Conservation (phyloP, 805 yeast species). For the Candida ovalis region DNA sequence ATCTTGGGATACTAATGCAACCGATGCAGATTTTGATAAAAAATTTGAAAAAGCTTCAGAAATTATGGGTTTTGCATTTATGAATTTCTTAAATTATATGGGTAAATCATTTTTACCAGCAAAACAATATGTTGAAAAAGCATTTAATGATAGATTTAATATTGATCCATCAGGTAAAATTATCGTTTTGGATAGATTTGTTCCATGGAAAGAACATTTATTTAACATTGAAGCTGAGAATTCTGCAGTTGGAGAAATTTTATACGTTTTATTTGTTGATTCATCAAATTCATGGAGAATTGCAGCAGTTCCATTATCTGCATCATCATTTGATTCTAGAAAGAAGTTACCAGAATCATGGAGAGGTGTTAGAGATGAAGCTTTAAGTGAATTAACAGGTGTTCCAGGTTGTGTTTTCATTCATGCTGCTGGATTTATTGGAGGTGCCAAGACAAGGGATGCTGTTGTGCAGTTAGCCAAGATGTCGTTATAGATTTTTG, state of each 20-base stretch:
- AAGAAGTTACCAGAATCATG: conserved; percentile 84
- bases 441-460: conserved; percentile 82
- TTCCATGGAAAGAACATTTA: conserved; percentile 95
- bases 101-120: conserved; percentile 94
- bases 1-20: conserved; percentile 68
- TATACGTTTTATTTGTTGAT: conserved; percentile 80
- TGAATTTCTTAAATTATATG: conserved; percentile 58
- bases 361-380: conserved; percentile 95
- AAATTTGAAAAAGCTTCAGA: conserved; percentile 68
- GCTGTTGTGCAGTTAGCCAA: conserved; percentile 74
- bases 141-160: conserved; percentile 56
- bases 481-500: conserved; percentile 14
- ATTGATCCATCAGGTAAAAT: conserved; percentile 71
- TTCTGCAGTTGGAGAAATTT: conserved; percentile 49
- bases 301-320: conserved; percentile 82
- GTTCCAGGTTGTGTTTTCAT: conserved; percentile 84
- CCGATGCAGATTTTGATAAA: conserved; percentile 62
- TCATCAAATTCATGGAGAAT: conserved; percentile 75
- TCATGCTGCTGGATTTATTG: conserved; percentile 97
- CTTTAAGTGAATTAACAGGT: conserved; percentile 68
- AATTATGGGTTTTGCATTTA: conserved; percentile 81
- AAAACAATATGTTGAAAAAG: conserved; percentile 66
- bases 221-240: conserved; percentile 65
- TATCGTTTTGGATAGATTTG: conserved; percentile 66
- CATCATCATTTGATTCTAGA: conserved; percentile 79